These are phyloP conservation scores for Coffea eugenioides DNA, from an alignment of 257 asterid genomes.

Conservation along the genomic window DNA sequence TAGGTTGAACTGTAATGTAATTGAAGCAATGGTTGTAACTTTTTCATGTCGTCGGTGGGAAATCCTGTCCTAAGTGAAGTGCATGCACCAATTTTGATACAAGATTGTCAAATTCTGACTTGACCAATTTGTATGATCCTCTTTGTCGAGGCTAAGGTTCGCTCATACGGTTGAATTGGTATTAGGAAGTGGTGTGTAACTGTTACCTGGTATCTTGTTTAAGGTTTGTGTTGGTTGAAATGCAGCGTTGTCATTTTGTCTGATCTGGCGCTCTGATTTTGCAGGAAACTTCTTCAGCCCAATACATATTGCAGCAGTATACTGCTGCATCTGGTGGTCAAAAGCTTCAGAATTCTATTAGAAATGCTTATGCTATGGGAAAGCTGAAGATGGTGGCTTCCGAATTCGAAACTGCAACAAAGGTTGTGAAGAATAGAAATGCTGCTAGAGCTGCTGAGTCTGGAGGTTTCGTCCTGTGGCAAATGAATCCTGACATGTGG, in stretches of 20 bases:
- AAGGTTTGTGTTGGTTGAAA: not conserved
- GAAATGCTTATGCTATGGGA: conserved; percentile 90
- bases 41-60: not conserved
- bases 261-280: conserved; percentile 16
- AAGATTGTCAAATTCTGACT: no score
- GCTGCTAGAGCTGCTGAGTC: conserved; percentile 72
- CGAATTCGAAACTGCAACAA: conserved; percentile 83
- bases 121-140: not conserved
- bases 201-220: not conserved
- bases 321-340: conserved; percentile 91
- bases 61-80: not conserved
- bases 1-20: not conserved
- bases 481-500: conserved; percentile 93
- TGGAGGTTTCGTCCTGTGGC: conserved; percentile 93
- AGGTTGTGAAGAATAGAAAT: conserved; percentile 74
- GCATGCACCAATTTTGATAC: not conserved
- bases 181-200: not conserved
- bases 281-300: conserved; percentile 91
- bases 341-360: conserved; percentile 58
- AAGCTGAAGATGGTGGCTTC: conserved; percentile 85
- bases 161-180: not conserved
- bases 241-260: not conserved
- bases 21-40: not conserved
- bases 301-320: conserved; percentile 82
- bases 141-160: not conserved